Percentiles rank a stretch among this genome's conserved stretches.
These are phyloP conservation scores for Apiospora malaysiana DNA, from an alignment of 2,329 filamentous ascomycete genomes.

Conservation along the genomic window DNA sequence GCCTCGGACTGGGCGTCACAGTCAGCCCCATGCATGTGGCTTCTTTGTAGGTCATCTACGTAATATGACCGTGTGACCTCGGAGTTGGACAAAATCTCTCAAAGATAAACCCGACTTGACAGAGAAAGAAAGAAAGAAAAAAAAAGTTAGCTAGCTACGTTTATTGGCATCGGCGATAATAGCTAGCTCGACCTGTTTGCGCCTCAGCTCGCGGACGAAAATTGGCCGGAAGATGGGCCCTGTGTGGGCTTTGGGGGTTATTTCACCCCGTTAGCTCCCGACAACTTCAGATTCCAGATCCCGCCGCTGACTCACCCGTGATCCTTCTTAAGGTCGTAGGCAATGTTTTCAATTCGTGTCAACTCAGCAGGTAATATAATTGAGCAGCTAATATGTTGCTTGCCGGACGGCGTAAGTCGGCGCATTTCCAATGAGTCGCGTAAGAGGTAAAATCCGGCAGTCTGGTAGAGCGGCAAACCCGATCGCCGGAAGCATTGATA, in stretches of 20 bases:
- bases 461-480: neutral
- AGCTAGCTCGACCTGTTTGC: neutral
- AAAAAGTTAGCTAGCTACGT: neutral
- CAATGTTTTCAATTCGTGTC: neutral
- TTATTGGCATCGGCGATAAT: neutral
- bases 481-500: neutral
- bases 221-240: neutral
- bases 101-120: neutral
- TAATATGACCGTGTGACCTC: slow-evolving; percentile 5
- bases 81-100: slow-evolving; percentile 1
- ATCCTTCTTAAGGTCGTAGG: neutral
- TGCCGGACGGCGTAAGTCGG: neutral
- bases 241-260: neutral
- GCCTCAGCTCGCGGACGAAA: slow-evolving; percentile 1
- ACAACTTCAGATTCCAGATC: neutral
- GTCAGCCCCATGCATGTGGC: slow-evolving; percentile 10
- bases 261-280: slow-evolving; percentile 9
- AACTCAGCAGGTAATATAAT: neutral
- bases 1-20: neutral
- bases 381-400: neutral
- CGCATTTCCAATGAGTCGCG: neutral
- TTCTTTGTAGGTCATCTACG: neutral
- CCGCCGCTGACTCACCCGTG: neutral
- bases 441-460: neutral
- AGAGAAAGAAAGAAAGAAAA: neutral